Percentiles rank a stretch among this genome's conserved stretches.
These are phyloP conservation scores for Xeromyces bisporus DNA, from an alignment of 495 filamentous ascomycete species.

Conservation along the genomic window DNA sequence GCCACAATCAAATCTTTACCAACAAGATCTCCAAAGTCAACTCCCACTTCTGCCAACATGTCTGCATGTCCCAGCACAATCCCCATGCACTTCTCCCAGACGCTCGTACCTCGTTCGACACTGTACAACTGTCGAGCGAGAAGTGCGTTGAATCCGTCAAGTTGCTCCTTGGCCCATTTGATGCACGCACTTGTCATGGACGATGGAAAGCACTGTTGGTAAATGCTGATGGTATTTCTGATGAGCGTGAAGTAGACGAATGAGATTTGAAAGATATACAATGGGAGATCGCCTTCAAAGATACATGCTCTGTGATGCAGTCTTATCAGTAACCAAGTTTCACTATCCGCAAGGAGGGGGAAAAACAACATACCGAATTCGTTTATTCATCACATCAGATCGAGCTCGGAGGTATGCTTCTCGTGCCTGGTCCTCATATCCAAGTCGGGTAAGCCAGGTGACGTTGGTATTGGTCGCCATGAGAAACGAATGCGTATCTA, in stretches of 20 bases:
- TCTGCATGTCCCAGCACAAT: constrained; percentile 63
- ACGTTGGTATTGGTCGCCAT: constrained; percentile 58
- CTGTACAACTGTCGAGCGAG: constrained; percentile 70
- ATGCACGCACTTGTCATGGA: constrained; percentile 81
- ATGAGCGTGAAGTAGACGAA: constrained; percentile 93
- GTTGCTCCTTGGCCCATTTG: constrained; percentile 86
- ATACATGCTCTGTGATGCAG: constrained; percentile 52
- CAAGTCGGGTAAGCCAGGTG: constrained; percentile 65
- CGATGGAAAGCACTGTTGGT: constrained; percentile 75
- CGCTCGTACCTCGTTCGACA: constrained; percentile 45
- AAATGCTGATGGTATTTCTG: constrained; percentile 73
- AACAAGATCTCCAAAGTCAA: constrained; percentile 74
- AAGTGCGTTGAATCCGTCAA: constrained; percentile 75
- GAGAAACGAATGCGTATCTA: constrained; percentile 53
- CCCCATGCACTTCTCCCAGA: constrained; percentile 72
- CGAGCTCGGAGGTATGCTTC: constrained; percentile 73
- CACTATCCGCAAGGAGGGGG: background rate
- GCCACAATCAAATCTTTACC: constrained; percentile 22
- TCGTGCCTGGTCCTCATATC: constrained; percentile 76
- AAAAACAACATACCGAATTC: constrained; percentile 50
- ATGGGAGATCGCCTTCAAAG: constrained; percentile 79
- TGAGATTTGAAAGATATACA: constrained; percentile 91
- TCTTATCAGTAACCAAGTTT: background rate
- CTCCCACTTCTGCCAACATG: constrained; percentile 66
- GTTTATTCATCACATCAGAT: constrained; percentile 54